A percentile compares a stretch with the other conserved stretches of the same genome.
phyloP scores from a whole-genome alignment of 495 filamentous ascomycete species.

The Amorphotheca resinae region DNA sequence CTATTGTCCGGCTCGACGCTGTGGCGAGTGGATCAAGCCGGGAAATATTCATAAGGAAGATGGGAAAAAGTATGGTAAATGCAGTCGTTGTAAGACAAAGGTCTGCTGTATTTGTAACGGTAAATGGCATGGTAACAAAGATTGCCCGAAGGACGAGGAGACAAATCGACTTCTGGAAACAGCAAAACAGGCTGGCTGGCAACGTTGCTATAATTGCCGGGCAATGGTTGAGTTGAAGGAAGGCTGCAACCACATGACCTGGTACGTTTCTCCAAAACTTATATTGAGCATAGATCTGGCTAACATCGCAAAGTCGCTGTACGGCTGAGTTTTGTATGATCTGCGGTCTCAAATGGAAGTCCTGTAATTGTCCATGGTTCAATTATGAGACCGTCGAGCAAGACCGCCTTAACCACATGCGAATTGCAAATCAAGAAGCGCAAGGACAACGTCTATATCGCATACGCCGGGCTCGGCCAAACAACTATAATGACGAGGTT shows the following conservation, averaged over 20 bases:
- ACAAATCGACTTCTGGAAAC: conserved; percentile 50
- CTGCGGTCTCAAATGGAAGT: conserved; percentile 69
- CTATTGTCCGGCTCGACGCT: conserved; percentile 58
- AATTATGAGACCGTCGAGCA: conserved; percentile 48
- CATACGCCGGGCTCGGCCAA: conserved; percentile 25
- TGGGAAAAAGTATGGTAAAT: conserved; percentile 44
- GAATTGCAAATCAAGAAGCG: conserved; percentile 22
- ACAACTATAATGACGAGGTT: conserved; percentile 40
- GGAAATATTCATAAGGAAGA: conserved; percentile 44
- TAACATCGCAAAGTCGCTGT: conserved; percentile 43
- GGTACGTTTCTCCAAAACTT: conserved; percentile 32
- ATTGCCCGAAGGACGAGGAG: conserved; percentile 63
- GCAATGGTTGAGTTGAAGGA: conserved; percentile 67
- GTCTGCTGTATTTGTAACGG: conserved; percentile 63
- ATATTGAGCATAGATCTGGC: background rate
- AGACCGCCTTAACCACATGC: conserved; percentile 47
- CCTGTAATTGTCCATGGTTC: conserved; percentile 71
- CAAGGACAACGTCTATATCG: conserved; percentile 8
- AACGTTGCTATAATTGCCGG: conserved; percentile 63
- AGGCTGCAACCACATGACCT: conserved; percentile 80
- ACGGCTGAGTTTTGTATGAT: conserved; percentile 74
- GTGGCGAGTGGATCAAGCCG: conserved; percentile 66
- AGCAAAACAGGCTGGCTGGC: conserved; percentile 61
- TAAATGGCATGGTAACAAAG: conserved; percentile 52
- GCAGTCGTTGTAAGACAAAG: conserved; percentile 55